Evolutionary conservation across 2,329 filamentous ascomycete genomes (phyloP), one percentile per base, ranked within the genome.

Genomic region (Ascosphaera acerosa): DNA sequence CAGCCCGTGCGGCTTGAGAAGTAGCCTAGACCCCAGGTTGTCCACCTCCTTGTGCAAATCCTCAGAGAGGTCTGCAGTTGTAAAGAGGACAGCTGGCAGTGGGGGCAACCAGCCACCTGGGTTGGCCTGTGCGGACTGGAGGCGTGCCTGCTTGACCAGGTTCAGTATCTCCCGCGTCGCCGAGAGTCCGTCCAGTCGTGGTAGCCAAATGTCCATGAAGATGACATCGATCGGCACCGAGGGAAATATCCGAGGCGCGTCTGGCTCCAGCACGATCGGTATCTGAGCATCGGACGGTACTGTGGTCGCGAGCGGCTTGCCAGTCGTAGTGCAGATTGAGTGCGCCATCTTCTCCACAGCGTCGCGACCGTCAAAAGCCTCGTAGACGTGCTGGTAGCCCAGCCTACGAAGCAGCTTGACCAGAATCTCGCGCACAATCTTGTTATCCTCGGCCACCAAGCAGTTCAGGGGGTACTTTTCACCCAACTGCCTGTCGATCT

Each of bases 121-220:
- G 20, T 33, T 29, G 9, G n/a, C 7, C 15, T 23, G 30, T 16
- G 20, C 40, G 12, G 42, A 32, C 29, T 43, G 41, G 17, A 41
- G 35, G 14, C 43, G 43, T 23, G 51, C 43, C 29, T 53, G 45
- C 26, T 52, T 48, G n/a, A 55, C 45, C 53, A 70, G 59, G 15
- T 54, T 50, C 7, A 74, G 48, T 27, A 77, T 77, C 29, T 57
- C 53, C 40, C 64, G 58, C 0, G 71, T 66, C 2, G 72, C 72
- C 43, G 76, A 64, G 38, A 74, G 76, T 1, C 72, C 72, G 42
- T 76, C 71, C 57, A 76, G 69, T 38, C 68, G 57, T 1, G 72
- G 72, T 70, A 77, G 77, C 72, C 72, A 77, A 6, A 77, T 58
- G 47, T 77, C 72, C 72, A 77, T 77, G 27, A 76, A 51, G 15